Evolutionary conservation across 2,329 filamentous ascomycete genomes (phyloP), one percentile per base, ranked within the genome.

Genomic region (Cladophialophora yegresii): DNA sequence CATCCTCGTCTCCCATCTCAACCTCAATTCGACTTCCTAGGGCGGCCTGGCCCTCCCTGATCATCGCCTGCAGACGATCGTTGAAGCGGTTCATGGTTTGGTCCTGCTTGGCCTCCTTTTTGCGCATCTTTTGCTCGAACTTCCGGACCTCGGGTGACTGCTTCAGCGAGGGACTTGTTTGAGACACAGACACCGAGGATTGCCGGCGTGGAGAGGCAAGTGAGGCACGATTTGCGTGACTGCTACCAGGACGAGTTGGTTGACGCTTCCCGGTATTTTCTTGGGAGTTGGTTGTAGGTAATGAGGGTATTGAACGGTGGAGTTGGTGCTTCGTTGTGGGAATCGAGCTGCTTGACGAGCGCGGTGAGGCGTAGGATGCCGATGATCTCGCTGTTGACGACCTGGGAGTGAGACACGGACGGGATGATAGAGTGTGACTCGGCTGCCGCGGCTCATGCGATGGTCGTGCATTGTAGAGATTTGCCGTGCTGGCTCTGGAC

Each of bases 41-140:
- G 1, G 95, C 95, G 75, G 95, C 89, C 71, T 89, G 89, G 0
- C 93, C 95, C 76, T 98, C 89, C 1, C 88, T 84, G 61, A 99
- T 96, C 89, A 99, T 92, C 36, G 88, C 89, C 73, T 90, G 86
- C 54, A 98, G 80, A 71, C 90, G 87, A 54, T 86, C 83, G 74
- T 95, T 96, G 77, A 98, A 87, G 28, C 89, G 85, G 55, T 87
- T 87, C 71, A 98, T 89, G 58, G 89, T 87, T 50, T 88, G 86
- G 71, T 98, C 92, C 7, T 90, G 85, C 71, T 93, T 88, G 53
- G 87, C 83, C 71, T 96, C 92, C 63, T 90, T 89, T 57, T 86
- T 85, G 26, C 87, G 82, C 69, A 89, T 85, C 73, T 86, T 84
- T n/a, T 87, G 87, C 5, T 91, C 87, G 62, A 93, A 85, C 51